Evolutionary conservation across 768 basidiomycete species (phyloP), one percentile per base, ranked within the genome.

Genomic region (Tylopilus plumbeoviolaceoides): DNA sequence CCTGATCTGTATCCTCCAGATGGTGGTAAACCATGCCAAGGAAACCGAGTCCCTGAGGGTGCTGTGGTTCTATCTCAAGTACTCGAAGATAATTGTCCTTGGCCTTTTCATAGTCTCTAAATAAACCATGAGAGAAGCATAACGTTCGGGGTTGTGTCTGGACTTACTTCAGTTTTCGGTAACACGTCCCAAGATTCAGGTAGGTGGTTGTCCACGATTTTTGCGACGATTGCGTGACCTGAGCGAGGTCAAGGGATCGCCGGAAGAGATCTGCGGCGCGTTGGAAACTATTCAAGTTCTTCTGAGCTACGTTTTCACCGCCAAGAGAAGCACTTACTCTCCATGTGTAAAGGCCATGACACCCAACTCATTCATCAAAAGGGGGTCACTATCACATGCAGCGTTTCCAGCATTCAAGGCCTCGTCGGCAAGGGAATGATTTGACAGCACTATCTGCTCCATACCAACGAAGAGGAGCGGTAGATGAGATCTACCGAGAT

Each of bases 391-490:
- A 55, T 87, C 80, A 64, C 94, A 95, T 74, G 95, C 85, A 4
- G 77, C 71, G 59, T 84, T 74, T 5, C 95, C 87, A 1, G 94
- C 91, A 55, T 82, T 78, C 39, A 99, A 77, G 17, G 95, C 89
- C 63, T 98, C 95, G 45, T 90, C 86, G 5, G 97, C 97, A 42
- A 92, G 76, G 21, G 70, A 65, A 57, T 83, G 78, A 57, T 98
- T 92, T 27, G 87, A 89, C 7, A 99, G 76, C 64, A 87, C 86
- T 35, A 99, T 90, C 59, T 98, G 91, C 69, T 99, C 95, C 95
- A 98, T 98, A 7, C 95, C 97, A 43, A 98, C 91, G 65, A 94
- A 98, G 71, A 95, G 83, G 41, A 97, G 75, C 1, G 97, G 95
- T 5, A 99, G 73, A 71, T 99, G 95, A 4, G 94, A 94, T n/a